Percentiles rank a stretch among this genome's conserved stretches.
Evolutionary conservation across 2,329 filamentous ascomycete species (phyloP).

Genomic region (Botrytis tulipae): DNA sequence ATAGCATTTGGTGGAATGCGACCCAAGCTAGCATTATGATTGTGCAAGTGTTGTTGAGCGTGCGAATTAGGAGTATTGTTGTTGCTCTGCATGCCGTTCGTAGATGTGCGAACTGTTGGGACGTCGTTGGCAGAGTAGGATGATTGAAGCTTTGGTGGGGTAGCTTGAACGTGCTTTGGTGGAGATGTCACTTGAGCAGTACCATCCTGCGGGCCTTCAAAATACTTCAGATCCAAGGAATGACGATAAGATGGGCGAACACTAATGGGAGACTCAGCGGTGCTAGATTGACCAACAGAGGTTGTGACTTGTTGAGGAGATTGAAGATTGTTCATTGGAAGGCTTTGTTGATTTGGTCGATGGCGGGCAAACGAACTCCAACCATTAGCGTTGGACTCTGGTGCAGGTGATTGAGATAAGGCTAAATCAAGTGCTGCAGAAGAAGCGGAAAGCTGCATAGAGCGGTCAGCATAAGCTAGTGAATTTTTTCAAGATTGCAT

Average conservation of each 20-base stretch:
- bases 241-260: constrained; percentile 53
- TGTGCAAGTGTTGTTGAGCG: constrained; percentile 57
- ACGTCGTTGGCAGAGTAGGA: constrained; percentile 91
- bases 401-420: constrained; percentile 63
- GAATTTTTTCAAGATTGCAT: constrained; percentile 26
- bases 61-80: constrained; percentile 52
- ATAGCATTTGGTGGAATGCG: constrained; percentile 69
- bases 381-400: constrained; percentile 47
- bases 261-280: constrained; percentile 47
- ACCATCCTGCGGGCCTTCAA: constrained; percentile 39
- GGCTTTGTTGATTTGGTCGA: constrained; percentile 49
- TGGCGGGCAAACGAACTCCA: constrained; percentile 39
- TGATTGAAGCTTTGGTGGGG: constrained; percentile 73
- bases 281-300: constrained; percentile 39
- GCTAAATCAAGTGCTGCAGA: constrained; percentile 80
- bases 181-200: constrained; percentile 41
- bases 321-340: constrained; percentile 34
- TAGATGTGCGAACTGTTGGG: constrained; percentile 68
- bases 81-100: constrained; percentile 35
- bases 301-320: constrained; percentile 40
- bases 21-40: constrained; percentile 80
- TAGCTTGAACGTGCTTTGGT: constrained; percentile 53
- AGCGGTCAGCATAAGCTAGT: constrained; percentile 41
- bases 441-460: constrained; percentile 70
- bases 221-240: constrained; percentile 56